phyloP scores from a whole-genome alignment of 805 yeast species.

The Tetrapisispora arboricola region DNA sequence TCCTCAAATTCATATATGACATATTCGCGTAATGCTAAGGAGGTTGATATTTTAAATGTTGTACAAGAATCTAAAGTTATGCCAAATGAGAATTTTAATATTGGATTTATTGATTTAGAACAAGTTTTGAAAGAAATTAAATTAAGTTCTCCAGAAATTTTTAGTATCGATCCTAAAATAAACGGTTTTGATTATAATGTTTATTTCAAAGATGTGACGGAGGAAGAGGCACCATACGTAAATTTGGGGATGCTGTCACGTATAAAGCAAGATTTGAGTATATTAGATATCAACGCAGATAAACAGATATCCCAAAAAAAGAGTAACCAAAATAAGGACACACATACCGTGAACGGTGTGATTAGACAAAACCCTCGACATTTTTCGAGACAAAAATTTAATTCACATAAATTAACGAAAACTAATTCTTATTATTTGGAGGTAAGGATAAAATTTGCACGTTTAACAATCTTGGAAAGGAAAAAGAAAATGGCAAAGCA shows the following conservation, averaged over 20 bases:
- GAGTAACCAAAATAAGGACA: no score
- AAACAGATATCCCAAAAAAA: no score
- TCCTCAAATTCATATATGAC: constrained; percentile 23
- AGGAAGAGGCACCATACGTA: constrained; percentile 28
- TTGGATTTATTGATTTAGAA: constrained; percentile 22
- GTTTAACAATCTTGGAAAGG: constrained; percentile 7
- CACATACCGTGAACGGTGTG: background rate
- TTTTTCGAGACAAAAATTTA: background rate
- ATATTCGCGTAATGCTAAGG: constrained; percentile 15
- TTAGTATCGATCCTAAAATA: constrained; percentile 8
- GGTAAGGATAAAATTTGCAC: constrained; percentile 24
- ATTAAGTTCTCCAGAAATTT: constrained; percentile 27
- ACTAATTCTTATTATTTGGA: constrained; percentile 21
- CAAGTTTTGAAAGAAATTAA: constrained; percentile 22
- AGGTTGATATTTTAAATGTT: constrained; percentile 14
- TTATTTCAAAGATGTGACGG: constrained; percentile 27
- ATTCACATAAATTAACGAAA: background rate
- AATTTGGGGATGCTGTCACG: constrained; percentile 27
- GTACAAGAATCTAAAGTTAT: constrained; percentile 8
- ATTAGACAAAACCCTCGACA: background rate
- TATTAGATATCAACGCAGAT: no score
- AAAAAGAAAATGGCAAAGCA: background rate
- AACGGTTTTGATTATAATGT: constrained; percentile 23
- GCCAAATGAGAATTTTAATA: constrained; percentile 7
- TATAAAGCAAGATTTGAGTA: constrained; percentile 14